These are phyloP conservation scores for Agrocybe pediades DNA, from an alignment of 768 basidiomycete species.

Conservation along the genomic window DNA sequence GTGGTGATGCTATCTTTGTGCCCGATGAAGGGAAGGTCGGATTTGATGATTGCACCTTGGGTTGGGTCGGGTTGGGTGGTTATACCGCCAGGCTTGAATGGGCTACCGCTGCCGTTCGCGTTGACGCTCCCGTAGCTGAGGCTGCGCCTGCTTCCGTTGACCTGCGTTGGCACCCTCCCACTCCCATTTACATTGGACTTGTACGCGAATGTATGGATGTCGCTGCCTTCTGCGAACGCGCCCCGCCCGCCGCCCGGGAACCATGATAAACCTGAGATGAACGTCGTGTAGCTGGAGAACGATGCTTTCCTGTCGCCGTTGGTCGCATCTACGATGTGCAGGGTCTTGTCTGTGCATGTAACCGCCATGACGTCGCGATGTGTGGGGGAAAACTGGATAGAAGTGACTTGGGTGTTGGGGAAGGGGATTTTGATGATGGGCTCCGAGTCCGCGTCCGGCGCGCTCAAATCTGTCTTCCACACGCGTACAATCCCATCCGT, in stretches of 20 bases:
- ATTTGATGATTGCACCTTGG: neutral
- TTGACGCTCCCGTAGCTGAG: neutral
- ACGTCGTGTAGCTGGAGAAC: neutral
- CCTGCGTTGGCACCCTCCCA: neutral
- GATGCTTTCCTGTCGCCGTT: neutral
- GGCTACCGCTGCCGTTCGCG: neutral
- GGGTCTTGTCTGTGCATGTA: neutral
- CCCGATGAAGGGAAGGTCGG: neutral
- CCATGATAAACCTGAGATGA: neutral
- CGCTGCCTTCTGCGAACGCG: neutral
- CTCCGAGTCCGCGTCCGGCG: neutral
- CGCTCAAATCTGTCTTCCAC: neutral
- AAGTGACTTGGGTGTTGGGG: neutral
- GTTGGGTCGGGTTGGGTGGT: neutral
- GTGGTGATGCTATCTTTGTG: slow-evolving; percentile 12
- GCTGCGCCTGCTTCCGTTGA: neutral
- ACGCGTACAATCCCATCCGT: neutral
- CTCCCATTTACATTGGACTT: neutral
- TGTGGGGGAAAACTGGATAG: neutral
- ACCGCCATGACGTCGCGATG: neutral
- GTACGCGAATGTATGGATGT: neutral
- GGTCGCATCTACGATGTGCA: neutral
- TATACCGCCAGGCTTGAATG: too few relatives aligned
- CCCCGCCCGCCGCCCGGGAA: neutral
- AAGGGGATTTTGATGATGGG: neutral